Conservation (phyloP, 805 yeast genomes). For the Huiozyma naganishii region DNA sequence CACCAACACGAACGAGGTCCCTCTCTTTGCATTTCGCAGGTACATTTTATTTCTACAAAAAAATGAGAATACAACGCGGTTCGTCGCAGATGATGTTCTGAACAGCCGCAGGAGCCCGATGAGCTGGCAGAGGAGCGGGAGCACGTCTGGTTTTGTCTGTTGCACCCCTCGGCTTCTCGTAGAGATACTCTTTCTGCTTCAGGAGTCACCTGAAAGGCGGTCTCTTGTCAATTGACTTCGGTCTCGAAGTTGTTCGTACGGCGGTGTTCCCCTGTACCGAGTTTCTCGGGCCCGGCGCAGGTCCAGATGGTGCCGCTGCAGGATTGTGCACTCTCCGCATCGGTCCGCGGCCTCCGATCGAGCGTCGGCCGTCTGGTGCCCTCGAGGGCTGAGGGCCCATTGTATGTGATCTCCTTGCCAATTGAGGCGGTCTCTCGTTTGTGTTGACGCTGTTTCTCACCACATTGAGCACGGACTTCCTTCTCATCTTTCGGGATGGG, state of each 20-base stretch:
- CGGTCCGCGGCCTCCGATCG: background rate
- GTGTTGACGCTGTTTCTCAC: constrained; percentile 19
- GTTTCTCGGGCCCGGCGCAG: background rate
- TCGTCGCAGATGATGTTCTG: no score
- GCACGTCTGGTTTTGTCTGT: no score
- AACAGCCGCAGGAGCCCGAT: no score
- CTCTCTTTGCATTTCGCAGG: no score
- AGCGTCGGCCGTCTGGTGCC: background rate
- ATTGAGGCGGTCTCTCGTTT: background rate
- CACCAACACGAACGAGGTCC: no score
- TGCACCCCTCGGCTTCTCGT: no score
- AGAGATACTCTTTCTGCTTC: no score
- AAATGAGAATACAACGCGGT: no score
- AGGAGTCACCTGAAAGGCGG: constrained; percentile 18
- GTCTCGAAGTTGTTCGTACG: background rate
- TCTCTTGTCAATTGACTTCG: constrained; percentile 6
- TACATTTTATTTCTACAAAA: no score
- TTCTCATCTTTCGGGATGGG: constrained; percentile 14
- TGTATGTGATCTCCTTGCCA: background rate
- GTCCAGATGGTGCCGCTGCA: background rate
- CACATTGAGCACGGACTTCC: constrained; percentile 26
- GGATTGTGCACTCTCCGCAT: background rate
- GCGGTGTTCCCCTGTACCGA: background rate
- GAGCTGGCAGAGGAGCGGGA: no score
- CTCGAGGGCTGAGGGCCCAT: background rate